Percentiles rank a stretch among this genome's conserved stretches.
These are phyloP conservation scores for Talaromyces sp. DNA, from an alignment of 2,329 filamentous ascomycete species.

Conservation along the genomic window DNA sequence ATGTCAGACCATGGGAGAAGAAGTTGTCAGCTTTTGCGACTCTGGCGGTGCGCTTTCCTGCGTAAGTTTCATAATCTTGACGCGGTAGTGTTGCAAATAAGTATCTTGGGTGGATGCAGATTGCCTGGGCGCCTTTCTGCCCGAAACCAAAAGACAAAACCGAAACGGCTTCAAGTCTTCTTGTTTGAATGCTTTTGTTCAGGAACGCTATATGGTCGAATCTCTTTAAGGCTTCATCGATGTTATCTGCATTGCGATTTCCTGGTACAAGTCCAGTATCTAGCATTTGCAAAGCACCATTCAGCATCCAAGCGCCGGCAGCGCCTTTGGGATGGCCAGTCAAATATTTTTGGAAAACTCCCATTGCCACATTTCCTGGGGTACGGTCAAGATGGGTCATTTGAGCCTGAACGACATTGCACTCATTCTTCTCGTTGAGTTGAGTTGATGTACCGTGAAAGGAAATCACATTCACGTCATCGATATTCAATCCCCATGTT, in stretches of 20 bases:
- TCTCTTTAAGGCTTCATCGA: constrained; percentile 92
- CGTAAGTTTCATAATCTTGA: constrained; percentile 71
- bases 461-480: constrained; percentile 88
- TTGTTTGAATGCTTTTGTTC: constrained; percentile 89
- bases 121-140: constrained; percentile 95
- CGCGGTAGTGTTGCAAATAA: constrained; percentile 87
- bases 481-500: constrained; percentile 95
- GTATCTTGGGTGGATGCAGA: constrained; percentile 95
- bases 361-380: constrained; percentile 91
- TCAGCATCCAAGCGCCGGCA: constrained; percentile 99
- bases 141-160: constrained; percentile 99
- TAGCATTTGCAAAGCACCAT: constrained; percentile 91
- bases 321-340: constrained; percentile 99
- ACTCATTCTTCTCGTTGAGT: constrained; percentile 99
- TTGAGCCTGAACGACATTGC: constrained; percentile 95
- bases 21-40: background rate
- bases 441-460: constrained; percentile 99
- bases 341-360: constrained; percentile 73
- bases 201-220: constrained; percentile 98
- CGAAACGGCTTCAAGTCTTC: constrained; percentile 96
- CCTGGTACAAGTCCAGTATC: constrained; percentile 91
- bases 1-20: background rate
- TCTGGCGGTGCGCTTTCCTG: constrained; percentile 39
- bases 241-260: constrained; percentile 96
- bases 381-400: constrained; percentile 87